Evolutionary conservation across 345 rosid genomes (phyloP).

Genomic region (Sisymbrium altissimum): DNA sequence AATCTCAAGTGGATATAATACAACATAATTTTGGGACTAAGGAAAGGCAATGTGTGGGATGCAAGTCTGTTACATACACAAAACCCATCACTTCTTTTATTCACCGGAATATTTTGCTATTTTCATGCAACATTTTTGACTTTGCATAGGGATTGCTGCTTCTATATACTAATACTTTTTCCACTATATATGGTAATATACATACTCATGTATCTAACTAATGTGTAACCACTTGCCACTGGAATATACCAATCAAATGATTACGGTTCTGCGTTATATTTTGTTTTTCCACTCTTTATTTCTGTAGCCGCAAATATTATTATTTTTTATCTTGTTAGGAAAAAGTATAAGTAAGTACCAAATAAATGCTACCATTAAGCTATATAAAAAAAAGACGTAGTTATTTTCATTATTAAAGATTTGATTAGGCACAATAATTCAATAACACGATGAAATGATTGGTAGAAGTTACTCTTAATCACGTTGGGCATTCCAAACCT

Average conservation of each 20-base stretch:
- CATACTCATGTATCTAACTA: neutral
- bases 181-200: neutral
- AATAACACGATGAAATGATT: slow-evolving; percentile 36
- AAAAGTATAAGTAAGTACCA: neutral
- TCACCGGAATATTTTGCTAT: slow-evolving; percentile 32
- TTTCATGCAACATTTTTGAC: slow-evolving; percentile 31
- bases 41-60: slow-evolving; percentile 23
- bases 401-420: neutral
- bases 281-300: neutral
- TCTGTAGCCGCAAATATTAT: neutral
- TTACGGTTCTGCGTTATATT: neutral
- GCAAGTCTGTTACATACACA: slow-evolving; percentile 28
- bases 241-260: slow-evolving; percentile 4
- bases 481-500: slow-evolving; percentile 32
- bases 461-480: slow-evolving; percentile 37
- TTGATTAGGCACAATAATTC: slow-evolving; percentile 29
- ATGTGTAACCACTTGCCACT: slow-evolving; percentile 25
- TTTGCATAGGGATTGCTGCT: slow-evolving; percentile 34
- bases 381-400: neutral
- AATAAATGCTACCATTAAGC: neutral
- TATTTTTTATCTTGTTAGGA: neutral
- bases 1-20: slow-evolving; percentile 20
- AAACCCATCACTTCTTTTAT: slow-evolving; percentile 19
- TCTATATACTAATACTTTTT: neutral
- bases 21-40: slow-evolving; percentile 9